Evolutionary conservation across 2,329 filamentous ascomycete genomes (phyloP).

Genomic region (Alternaria infectoria): DNA sequence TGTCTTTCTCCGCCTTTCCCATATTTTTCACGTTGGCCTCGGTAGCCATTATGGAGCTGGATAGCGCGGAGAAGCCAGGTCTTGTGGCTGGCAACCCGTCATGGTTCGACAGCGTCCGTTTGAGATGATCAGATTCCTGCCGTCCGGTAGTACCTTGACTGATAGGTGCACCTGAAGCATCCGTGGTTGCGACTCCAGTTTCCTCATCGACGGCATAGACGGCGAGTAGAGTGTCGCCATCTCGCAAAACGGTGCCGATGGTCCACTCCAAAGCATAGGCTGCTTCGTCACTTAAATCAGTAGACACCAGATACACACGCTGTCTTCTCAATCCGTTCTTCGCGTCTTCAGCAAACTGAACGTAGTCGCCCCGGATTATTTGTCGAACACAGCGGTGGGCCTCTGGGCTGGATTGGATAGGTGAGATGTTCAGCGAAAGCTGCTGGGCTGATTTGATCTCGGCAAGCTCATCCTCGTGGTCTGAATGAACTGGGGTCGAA

Average conservation of each 20-base stretch:
- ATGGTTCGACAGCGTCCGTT: slow-evolving; percentile 66
- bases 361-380: slow-evolving; percentile 87
- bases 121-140: slow-evolving; percentile 74
- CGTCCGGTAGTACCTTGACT: slow-evolving; percentile 76
- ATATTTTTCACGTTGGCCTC: slow-evolving; percentile 50
- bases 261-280: slow-evolving; percentile 97
- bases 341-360: slow-evolving; percentile 75
- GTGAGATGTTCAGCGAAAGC: slow-evolving; percentile 79
- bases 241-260: slow-evolving; percentile 89
- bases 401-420: slow-evolving; percentile 76
- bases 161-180: slow-evolving; percentile 61
- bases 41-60: slow-evolving; percentile 42
- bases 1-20: slow-evolving; percentile 72
- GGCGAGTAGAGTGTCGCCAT: slow-evolving; percentile 91
- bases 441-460: slow-evolving; percentile 90
- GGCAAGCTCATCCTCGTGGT: slow-evolving; percentile 81
- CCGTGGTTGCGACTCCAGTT: slow-evolving; percentile 57
- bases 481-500: slow-evolving; percentile 74
- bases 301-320: slow-evolving; percentile 93
- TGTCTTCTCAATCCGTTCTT: slow-evolving; percentile 79
- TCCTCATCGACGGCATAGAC: slow-evolving; percentile 96
- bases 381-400: slow-evolving; percentile 85
- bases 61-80: slow-evolving; percentile 40
- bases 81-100: slow-evolving; percentile 41
- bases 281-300: slow-evolving; percentile 91